Evolutionary conservation across 805 yeast genomes (phyloP).

Genomic region (Ogataea salicorniae): DNA sequence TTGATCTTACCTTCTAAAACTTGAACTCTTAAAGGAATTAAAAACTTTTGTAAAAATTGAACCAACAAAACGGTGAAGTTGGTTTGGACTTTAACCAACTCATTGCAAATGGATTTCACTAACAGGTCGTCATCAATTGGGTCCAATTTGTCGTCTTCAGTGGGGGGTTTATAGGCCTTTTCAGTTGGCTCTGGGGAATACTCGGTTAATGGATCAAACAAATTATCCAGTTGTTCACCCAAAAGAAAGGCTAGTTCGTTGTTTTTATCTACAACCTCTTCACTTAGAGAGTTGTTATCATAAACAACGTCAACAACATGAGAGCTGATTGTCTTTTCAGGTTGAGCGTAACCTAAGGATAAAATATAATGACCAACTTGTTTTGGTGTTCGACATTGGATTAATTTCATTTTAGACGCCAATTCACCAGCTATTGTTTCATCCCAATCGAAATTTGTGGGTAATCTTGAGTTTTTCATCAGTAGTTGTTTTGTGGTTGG

Average conservation of each 20-base stretch:
- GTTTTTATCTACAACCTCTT: constrained; percentile 44
- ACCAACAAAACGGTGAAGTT: constrained; percentile 69
- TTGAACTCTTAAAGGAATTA: constrained; percentile 71
- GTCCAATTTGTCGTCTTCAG: constrained; percentile 9
- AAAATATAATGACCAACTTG: constrained; percentile 54
- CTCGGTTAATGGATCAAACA: constrained; percentile 86
- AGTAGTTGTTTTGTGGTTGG: constrained; percentile 19
- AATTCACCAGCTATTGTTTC: constrained; percentile 80
- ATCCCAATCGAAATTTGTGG: constrained; percentile 48
- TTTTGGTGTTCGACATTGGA: constrained; percentile 47
- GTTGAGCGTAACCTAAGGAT: constrained; percentile 52
- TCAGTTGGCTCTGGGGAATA: constrained; percentile 89
- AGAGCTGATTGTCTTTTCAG: constrained; percentile 40
- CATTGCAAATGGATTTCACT: constrained; percentile 54
- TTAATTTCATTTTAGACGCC: constrained; percentile 59
- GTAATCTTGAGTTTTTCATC: constrained; percentile 15
- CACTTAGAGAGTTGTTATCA: constrained; percentile 27
- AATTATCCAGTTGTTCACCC: constrained; percentile 82
- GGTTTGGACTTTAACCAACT: constrained; percentile 66
- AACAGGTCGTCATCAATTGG: constrained; percentile 32
- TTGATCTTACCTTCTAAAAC: constrained; percentile 53
- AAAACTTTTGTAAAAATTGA: constrained; percentile 67
- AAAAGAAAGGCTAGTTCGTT: constrained; percentile 69
- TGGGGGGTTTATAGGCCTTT: constrained; percentile 60
- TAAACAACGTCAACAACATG: constrained; percentile 72